Percentiles rank a stretch among this genome's conserved stretches.
phyloP scores from a whole-genome alignment of 2,329 filamentous ascomycete genomes.

The Neocucurbitaria cava region DNA sequence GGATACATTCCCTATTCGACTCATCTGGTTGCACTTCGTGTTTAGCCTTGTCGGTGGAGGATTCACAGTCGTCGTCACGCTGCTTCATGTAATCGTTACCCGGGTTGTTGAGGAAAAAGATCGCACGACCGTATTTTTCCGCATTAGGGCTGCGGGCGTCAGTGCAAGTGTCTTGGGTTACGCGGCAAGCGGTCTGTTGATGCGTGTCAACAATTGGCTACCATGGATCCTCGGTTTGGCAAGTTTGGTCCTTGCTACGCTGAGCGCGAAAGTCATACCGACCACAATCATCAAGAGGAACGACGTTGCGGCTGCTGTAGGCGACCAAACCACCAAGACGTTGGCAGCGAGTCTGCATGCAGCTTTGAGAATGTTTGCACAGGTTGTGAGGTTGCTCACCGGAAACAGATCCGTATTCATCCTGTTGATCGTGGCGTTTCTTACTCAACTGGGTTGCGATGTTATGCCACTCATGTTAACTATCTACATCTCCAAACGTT shows the following conservation, averaged over 20 bases:
- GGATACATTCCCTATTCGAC: conserved; percentile 16
- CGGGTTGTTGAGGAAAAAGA: conserved; percentile 19
- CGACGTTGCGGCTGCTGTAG: too few relatives aligned
- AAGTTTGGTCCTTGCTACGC: conserved; percentile 3
- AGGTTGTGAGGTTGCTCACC: conserved; percentile 1
- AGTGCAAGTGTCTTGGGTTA: conserved; percentile 23
- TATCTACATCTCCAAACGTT: conserved; percentile 27
- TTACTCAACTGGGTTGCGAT: conserved; percentile 27
- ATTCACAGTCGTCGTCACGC: conserved; percentile 20
- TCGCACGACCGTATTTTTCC: conserved; percentile 23
- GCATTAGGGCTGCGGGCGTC: conserved; percentile 20
- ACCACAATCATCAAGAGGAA: background rate
- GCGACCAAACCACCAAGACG: too few relatives aligned
- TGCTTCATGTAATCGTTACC: conserved; percentile 27
- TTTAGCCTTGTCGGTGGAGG: conserved; percentile 21
- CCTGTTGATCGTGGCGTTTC: conserved; percentile 18
- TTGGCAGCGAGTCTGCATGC: background rate
- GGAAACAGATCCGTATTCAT: conserved; percentile 14
- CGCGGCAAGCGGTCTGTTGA: conserved; percentile 16
- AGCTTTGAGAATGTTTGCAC: background rate
- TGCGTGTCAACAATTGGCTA: conserved; percentile 13
- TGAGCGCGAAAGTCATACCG: conserved; percentile 15
- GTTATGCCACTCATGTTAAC: conserved; percentile 22
- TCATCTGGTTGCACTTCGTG: conserved; percentile 26
- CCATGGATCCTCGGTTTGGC: conserved; percentile 21